phyloP scores from a whole-genome alignment of 768 basidiomycete species.

The Boletus edulis region DNA sequence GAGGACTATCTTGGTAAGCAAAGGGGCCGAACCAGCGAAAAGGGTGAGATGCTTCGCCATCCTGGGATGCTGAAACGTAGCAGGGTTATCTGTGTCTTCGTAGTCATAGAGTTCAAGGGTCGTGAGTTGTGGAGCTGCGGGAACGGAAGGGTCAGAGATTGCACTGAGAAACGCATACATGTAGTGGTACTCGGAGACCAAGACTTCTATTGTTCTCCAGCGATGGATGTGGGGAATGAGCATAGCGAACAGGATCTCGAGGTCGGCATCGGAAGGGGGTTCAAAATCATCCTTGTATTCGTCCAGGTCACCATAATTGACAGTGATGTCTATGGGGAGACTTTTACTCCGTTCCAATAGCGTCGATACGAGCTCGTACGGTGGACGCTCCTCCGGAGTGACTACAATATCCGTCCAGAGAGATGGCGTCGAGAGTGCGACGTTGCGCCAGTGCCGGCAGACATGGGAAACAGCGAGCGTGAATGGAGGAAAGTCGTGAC shows the following conservation, averaged over 20 bases:
- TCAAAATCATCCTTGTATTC: too few relatives aligned
- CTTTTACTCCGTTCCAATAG: slow-evolving; percentile 55
- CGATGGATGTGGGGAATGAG: slow-evolving; percentile 52
- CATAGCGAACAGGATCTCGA: slow-evolving; percentile 29
- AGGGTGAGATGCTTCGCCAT: slow-evolving; percentile 38
- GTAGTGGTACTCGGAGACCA: slow-evolving; percentile 43
- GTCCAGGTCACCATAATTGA: slow-evolving; percentile 36
- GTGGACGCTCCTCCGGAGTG: slow-evolving; percentile 29
- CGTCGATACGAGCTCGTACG: slow-evolving; percentile 41
- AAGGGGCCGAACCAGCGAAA: slow-evolving; percentile 56
- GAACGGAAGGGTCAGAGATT: slow-evolving; percentile 36
- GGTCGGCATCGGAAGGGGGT: slow-evolving; percentile 19
- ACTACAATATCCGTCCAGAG: slow-evolving; percentile 53
- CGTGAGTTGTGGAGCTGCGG: slow-evolving; percentile 54
- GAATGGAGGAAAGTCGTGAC: too few relatives aligned
- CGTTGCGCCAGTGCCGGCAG: slow-evolving; percentile 56
- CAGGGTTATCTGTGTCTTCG: slow-evolving; percentile 22
- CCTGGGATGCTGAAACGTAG: slow-evolving; percentile 12
- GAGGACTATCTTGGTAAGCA: slow-evolving; percentile 45
- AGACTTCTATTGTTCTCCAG: slow-evolving; percentile 52
- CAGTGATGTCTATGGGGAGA: slow-evolving; percentile 48
- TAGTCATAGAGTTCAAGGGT: slow-evolving; percentile 54
- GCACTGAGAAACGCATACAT: slow-evolving; percentile 44
- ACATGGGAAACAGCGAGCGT: slow-evolving; percentile 14
- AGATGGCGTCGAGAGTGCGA: slow-evolving; percentile 49